A percentile compares a stretch with the other conserved stretches of the same genome.
These are phyloP conservation scores for Sutorius eximius DNA, from an alignment of 1,284 basidiomycete species.

Conservation along the genomic window DNA sequence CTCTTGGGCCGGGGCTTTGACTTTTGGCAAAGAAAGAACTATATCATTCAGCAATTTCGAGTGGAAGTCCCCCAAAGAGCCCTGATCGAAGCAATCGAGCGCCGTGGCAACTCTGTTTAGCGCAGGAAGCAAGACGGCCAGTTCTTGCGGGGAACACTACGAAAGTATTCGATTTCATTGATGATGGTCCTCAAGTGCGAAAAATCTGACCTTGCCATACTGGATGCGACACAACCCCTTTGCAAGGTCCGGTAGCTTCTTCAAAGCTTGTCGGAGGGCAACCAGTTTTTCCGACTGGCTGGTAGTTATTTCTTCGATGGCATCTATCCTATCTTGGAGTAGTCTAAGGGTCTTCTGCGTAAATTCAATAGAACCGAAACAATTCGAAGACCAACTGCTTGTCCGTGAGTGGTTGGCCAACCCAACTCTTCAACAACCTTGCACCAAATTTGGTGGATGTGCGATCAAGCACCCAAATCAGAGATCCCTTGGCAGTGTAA, in stretches of 20 bases:
- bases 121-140: conserved; percentile 74
- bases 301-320: conserved; percentile 77
- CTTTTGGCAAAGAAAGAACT: conserved; percentile 64
- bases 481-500: conserved; percentile 69
- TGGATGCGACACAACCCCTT: conserved; percentile 88
- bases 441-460: conserved; percentile 89
- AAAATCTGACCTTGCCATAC: conserved; percentile 73
- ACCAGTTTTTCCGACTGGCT: conserved; percentile 59
- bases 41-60: conserved; percentile 74
- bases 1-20: conserved; percentile 55
- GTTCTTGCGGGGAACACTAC: conserved; percentile 83
- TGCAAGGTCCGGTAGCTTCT: conserved; percentile 83
- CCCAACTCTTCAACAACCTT: conserved; percentile 82
- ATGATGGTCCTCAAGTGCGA: not conserved
- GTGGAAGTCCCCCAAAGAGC: conserved; percentile 54
- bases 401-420: conserved; percentile 83
- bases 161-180: not conserved
- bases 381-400: conserved; percentile 48
- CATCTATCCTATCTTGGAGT: conserved; percentile 76
- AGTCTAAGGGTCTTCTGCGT: conserved; percentile 44
- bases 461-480: conserved; percentile 86
- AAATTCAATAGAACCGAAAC: conserved; percentile 1
- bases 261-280: conserved; percentile 69
- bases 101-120: conserved; percentile 73
- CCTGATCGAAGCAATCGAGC: conserved; percentile 52